Evolutionary conservation across 208 protist species (phyloP), one percentile per base, ranked within the genome.

Genomic region (Leishmania aethiopica): DNA sequence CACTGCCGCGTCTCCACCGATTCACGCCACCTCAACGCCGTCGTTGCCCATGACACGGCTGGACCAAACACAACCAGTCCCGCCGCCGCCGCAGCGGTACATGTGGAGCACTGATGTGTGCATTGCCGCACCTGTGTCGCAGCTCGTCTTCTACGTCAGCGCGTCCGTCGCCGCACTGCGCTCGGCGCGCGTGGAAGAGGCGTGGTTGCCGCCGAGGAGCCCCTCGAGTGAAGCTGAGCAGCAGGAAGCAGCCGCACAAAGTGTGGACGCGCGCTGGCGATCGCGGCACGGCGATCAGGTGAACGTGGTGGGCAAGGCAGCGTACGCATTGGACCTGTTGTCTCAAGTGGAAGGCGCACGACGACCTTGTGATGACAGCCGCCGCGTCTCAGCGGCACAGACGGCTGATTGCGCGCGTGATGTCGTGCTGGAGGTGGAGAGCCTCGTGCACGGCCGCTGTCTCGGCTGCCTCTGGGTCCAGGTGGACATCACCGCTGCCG

Each of bases 371-470:
- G 47, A 28, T 69, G 62, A 60, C n/a, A 40, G 53, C 49, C 45
- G 53, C 17, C 13, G 1, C 25, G n/a, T 47, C 19, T 7, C 57
- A 10, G 32, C 74, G 4, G 40, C 66, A 6, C 53, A 8, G 45
- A 45, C 49, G 6, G 17, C 51, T 7, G 5, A 22, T 35, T n/a
- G 32, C 10, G 72, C 57, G 32, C 77, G 55, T 32, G 82, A 85
- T 59, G 78, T 79, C 37, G 51, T 82, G 62, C 64, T 82, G 45
- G 78, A 86, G 42, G 53, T 86, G 42, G 82, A 80, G 72, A 86
- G 78, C 74, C 74, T 62, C 11, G 49, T 32, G 7, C 47, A 67
- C 47, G 82, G 55, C 28, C 72, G 59, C n/a, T 86, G 82, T 78
- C 71, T 82, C 22, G 82, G 82, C 1, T 78, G 82, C 60, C 70